phyloP scores from a whole-genome alignment of 2,329 filamentous ascomycete genomes.

The Phyllosticta paracitricarpa region DNA sequence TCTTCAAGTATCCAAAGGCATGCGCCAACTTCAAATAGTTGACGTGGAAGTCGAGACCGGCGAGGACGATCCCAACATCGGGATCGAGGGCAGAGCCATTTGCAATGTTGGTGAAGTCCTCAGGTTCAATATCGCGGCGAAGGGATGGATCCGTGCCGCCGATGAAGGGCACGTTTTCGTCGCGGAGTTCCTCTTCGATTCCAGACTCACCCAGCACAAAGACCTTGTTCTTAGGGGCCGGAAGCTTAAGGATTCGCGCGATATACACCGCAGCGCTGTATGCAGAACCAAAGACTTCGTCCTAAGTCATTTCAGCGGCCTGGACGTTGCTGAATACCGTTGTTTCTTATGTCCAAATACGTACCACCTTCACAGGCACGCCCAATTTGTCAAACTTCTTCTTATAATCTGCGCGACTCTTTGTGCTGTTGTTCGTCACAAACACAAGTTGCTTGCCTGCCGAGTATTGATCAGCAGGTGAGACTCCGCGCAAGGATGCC shows the following conservation, averaged over 20 bases:
- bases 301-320: constrained; percentile 32
- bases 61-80: constrained; percentile 80
- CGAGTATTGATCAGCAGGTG: neutral
- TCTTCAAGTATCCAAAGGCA: constrained; percentile 75
- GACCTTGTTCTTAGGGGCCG: constrained; percentile 76
- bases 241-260: constrained; percentile 75
- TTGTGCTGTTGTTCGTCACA: constrained; percentile 98
- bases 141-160: constrained; percentile 76
- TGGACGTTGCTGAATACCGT: neutral
- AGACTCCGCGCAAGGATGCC: neutral
- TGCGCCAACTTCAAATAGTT: constrained; percentile 88
- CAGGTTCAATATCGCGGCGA: constrained; percentile 66
- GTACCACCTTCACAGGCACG: constrained; percentile 61
- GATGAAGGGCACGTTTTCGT: constrained; percentile 69
- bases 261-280: constrained; percentile 97
- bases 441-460: constrained; percentile 86
- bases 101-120: constrained; percentile 71
- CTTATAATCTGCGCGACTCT: constrained; percentile 83
- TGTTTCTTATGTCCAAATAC: constrained; percentile 7
- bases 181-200: constrained; percentile 76
- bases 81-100: constrained; percentile 67
- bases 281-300: constrained; percentile 92
- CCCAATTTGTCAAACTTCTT: constrained; percentile 78
- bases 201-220: constrained; percentile 87
- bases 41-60: constrained; percentile 85